Evolutionary conservation across 2,329 filamentous ascomycete species (phyloP).

Genomic region (Cladosporium halotolerans): DNA sequence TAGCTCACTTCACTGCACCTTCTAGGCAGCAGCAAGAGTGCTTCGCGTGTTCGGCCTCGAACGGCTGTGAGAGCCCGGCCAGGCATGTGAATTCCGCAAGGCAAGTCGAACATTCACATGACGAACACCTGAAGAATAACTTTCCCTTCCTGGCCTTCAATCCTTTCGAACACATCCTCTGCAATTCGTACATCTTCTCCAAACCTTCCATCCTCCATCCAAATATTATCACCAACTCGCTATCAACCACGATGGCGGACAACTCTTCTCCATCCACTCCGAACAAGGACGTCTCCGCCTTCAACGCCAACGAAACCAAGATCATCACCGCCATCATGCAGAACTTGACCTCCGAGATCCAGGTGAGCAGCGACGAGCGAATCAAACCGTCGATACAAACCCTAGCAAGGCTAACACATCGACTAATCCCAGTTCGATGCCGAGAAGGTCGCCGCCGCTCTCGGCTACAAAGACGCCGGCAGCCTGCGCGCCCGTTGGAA

Average conservation of each 20-base stretch:
- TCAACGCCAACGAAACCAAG: slow-evolving; percentile 21
- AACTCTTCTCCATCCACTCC: background rate
- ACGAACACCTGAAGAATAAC: background rate
- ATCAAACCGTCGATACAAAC: background rate
- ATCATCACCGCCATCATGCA: slow-evolving; percentile 21
- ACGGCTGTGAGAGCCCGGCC: too few relatives aligned
- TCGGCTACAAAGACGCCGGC: slow-evolving; percentile 22
- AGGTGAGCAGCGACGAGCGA: slow-evolving; percentile 12
- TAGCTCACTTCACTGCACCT: too few relatives aligned
- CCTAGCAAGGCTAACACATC: background rate
- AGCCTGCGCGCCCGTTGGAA: slow-evolving; percentile 21
- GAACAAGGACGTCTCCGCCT: slow-evolving; percentile 2
- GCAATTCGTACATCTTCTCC: background rate
- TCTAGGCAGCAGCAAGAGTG: too few relatives aligned
- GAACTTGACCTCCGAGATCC: slow-evolving; percentile 21
- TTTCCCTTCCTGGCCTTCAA: background rate
- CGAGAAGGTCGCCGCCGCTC: slow-evolving; percentile 19
- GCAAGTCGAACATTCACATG: background rate
- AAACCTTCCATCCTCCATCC: background rate
- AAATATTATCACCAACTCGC: background rate
- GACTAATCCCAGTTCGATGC: slow-evolving; percentile 18
- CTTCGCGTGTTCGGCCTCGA: too few relatives aligned
- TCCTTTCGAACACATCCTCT: background rate
- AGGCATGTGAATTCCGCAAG: too few relatives aligned
- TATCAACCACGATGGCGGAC: background rate